phyloP scores from a whole-genome alignment of 225 moss, liverwort and hornwort genomes.

The Neckera pumila region DNA sequence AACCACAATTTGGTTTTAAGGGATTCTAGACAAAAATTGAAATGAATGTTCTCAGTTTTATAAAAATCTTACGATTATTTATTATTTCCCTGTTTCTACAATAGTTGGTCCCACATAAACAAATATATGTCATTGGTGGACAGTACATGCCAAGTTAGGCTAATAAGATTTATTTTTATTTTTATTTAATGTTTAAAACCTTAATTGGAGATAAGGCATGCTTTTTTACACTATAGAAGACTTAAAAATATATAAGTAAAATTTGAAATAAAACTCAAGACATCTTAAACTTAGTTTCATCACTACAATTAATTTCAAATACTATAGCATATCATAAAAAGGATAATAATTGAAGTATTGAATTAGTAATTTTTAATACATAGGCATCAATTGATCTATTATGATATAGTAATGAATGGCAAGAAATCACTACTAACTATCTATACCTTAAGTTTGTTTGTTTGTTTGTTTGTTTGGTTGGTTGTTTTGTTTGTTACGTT shows the following conservation, averaged over 20 bases:
- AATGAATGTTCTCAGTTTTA: not conserved
- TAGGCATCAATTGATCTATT: not conserved
- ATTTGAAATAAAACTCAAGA: not conserved
- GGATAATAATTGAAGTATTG: too few relatives aligned
- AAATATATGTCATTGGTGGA: not conserved
- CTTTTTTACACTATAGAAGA: not conserved
- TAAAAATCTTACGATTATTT: not conserved
- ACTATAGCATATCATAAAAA: not conserved
- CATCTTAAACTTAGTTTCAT: not conserved
- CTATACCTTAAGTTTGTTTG: too few relatives aligned
- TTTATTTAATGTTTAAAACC: not conserved
- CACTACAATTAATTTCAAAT: too few relatives aligned
- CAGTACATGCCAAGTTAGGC: fast-evolving
- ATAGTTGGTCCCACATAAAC: not conserved
- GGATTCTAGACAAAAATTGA: not conserved
- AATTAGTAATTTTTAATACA: not conserved
- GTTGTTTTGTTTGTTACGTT: too few relatives aligned
- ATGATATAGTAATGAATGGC: not conserved
- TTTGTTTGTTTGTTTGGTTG: too few relatives aligned
- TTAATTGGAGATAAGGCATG: not conserved
- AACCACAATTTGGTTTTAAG: too few relatives aligned
- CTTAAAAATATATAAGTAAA: not conserved
- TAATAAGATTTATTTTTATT: fast-evolving
- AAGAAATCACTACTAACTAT: too few relatives aligned
- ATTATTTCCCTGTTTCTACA: not conserved